A percentile compares a stretch with the other conserved stretches of the same genome.
Evolutionary conservation across 2,329 filamentous ascomycete genomes (phyloP).

Genomic region (Neophaeococcomyces aloes): DNA sequence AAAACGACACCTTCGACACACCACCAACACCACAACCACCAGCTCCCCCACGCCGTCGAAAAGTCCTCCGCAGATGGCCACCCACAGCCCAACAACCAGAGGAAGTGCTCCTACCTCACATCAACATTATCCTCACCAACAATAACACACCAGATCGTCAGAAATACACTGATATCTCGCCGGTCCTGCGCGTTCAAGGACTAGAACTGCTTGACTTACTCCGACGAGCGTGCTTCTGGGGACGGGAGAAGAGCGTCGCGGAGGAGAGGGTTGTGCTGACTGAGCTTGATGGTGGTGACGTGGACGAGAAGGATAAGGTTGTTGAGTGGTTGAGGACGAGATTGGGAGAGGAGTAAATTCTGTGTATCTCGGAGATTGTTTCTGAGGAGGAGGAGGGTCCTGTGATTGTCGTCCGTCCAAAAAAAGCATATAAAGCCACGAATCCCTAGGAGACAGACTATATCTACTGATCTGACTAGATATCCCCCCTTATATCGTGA

Average conservation of each 20-base stretch:
- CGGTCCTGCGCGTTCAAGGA: constrained; percentile 29
- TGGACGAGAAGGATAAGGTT: background rate
- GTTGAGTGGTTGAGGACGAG: background rate
- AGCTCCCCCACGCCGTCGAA: constrained; percentile 12
- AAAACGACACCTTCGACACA: too few relatives aligned
- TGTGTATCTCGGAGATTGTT: too few relatives aligned
- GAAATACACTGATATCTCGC: constrained; percentile 7
- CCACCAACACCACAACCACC: too few relatives aligned
- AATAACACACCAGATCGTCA: background rate
- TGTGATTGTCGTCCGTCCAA: too few relatives aligned
- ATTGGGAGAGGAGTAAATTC: background rate
- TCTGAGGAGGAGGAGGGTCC: too few relatives aligned
- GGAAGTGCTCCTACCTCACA: constrained; percentile 15
- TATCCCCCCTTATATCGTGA: too few relatives aligned
- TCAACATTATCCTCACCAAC: constrained; percentile 13
- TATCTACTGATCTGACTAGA: too few relatives aligned
- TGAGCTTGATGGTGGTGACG: background rate
- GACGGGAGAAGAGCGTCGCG: constrained; percentile 30
- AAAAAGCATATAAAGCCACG: too few relatives aligned
- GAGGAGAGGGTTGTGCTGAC: constrained; percentile 27
- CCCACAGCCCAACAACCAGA: constrained; percentile 13
- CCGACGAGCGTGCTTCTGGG: constrained; percentile 35
- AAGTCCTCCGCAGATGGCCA: constrained; percentile 20
- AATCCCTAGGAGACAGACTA: too few relatives aligned
- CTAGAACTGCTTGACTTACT: constrained; percentile 33